Base-by-base conservation (phyloP, 306 rosid genomes). In the Sicyos edulis region DNA sequence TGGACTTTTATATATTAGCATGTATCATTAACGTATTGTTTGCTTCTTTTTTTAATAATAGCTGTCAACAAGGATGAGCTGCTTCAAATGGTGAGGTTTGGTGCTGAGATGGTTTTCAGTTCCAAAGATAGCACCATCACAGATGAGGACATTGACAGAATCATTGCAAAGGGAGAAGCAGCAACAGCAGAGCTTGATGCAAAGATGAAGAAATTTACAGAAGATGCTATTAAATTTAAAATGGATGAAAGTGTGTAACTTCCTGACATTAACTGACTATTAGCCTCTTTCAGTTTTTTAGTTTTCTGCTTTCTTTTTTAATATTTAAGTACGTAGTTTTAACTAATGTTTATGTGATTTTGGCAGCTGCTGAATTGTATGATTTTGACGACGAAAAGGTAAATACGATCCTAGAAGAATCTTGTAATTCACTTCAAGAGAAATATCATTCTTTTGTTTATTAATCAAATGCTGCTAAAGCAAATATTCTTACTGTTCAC, bases 91-190 rank as follows among this genome's bases (percentile, higher is more conserved):
- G 97, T 93, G 82, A 91, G 96, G 77, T 93, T 91, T 76, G 99
- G 99, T 69, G 99, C 99, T 74, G 99, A 93, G 86, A 93, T 93
- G 99, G 99, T 93, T 77, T 93, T 91, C 76, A 93, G 99, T 82
- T 93, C 97, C 85, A 91, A 88, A 86, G 99, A 93, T 78, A 89
- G 92, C 81, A 93, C 95, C 70, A 93, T 93, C 72, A 90, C 96
- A 9, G 99, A 91, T 73, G 97, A 93, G 82, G 97, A 93, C 83
- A 91, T 93, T 76, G 99, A 93, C 75, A 85, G 99, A 83, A 91
- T 93, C 70, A 93, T 93, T 58, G 97, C 99, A 4, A 93, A 88
- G 81, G 97, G 97, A 88, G 99, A 88, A 80, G 97, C 91, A 82
- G 88, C 99, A 62, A 93, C 96, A 14, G 97, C 99, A 55, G 99